Evolutionary conservation across 495 filamentous ascomycete species (phyloP).

Genomic region (Penicillium parvum): DNA sequence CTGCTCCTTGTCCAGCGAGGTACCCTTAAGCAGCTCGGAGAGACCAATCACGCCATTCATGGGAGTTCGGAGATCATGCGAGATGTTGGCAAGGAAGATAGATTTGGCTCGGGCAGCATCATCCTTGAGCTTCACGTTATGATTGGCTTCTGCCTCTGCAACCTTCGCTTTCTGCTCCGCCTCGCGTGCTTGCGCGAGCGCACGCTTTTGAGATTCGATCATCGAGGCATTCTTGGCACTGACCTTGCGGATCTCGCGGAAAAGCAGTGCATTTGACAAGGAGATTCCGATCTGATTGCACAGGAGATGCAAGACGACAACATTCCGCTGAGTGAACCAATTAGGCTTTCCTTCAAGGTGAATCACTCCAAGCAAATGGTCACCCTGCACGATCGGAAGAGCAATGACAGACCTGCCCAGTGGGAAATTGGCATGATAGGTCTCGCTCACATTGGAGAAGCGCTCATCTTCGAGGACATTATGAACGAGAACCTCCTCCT

Average conservation of each 20-base stretch:
- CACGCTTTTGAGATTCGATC: slow-evolving; percentile 80
- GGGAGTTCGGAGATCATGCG: slow-evolving; percentile 80
- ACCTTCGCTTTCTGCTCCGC: slow-evolving; percentile 79
- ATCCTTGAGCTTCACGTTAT: slow-evolving; percentile 83
- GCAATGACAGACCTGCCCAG: slow-evolving; percentile 75
- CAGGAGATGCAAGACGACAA: slow-evolving; percentile 78
- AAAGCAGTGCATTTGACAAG: slow-evolving; percentile 78
- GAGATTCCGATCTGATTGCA: slow-evolving; percentile 89
- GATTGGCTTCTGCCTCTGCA: slow-evolving; percentile 77
- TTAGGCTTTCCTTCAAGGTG: slow-evolving; percentile 83
- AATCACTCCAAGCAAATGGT: slow-evolving; percentile 73
- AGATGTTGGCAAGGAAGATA: slow-evolving; percentile 90
- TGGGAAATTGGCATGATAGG: slow-evolving; percentile 63
- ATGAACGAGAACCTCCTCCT: slow-evolving; percentile 76
- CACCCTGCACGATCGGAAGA: slow-evolving; percentile 76
- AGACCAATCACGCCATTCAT: slow-evolving; percentile 90
- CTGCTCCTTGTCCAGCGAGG: slow-evolving; percentile 72
- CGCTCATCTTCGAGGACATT: slow-evolving; percentile 81
- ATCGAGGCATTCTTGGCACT: slow-evolving; percentile 79
- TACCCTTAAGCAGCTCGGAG: slow-evolving; percentile 79
- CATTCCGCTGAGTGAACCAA: slow-evolving; percentile 82
- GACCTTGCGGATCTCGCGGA: slow-evolving; percentile 75
- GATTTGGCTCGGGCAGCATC: slow-evolving; percentile 88
- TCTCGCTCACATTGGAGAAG: slow-evolving; percentile 74
- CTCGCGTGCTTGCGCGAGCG: slow-evolving; percentile 71